These are phyloP conservation scores for Xylaria polymorpha DNA, from an alignment of 2,329 filamentous ascomycete genomes.

Conservation along the genomic window DNA sequence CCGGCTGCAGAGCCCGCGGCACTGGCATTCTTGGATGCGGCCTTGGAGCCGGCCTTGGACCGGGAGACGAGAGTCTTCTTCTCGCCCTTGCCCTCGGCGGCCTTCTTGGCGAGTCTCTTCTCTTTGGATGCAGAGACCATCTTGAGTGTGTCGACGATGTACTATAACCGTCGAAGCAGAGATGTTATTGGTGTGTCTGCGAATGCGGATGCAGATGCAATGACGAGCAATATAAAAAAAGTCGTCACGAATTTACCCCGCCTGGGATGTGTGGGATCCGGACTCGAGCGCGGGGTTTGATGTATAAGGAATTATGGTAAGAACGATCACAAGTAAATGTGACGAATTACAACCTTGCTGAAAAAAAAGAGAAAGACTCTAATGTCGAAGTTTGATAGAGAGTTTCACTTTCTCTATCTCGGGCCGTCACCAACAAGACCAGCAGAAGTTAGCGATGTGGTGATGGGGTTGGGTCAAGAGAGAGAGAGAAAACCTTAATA, in stretches of 20 bases:
- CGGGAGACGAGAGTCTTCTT: slow-evolving; percentile 79
- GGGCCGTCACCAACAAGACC: slow-evolving; percentile 27
- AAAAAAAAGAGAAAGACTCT: background rate
- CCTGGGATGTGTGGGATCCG: slow-evolving; percentile 24
- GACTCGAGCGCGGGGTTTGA: slow-evolving; percentile 26
- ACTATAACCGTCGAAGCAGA: background rate
- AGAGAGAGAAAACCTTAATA: slow-evolving; percentile 7
- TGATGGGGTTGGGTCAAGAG: slow-evolving; percentile 8
- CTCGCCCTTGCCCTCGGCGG: slow-evolving; percentile 76
- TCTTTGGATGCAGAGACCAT: slow-evolving; percentile 79
- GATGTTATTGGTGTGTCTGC: background rate
- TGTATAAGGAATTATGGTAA: background rate
- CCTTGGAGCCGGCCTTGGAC: slow-evolving; percentile 75
- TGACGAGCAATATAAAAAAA: slow-evolving; percentile 12
- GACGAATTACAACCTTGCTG: slow-evolving; percentile 25
- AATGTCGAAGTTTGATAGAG: background rate
- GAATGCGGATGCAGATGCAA: background rate
- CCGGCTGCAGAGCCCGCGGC: slow-evolving; percentile 71
- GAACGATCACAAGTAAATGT: slow-evolving; percentile 45
- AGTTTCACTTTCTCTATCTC: slow-evolving; percentile 6
- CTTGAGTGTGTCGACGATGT: slow-evolving; percentile 49
- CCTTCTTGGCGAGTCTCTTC: slow-evolving; percentile 78
- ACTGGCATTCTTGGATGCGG: slow-evolving; percentile 63
- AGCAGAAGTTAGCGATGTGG: slow-evolving; percentile 15
- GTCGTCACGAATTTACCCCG: slow-evolving; percentile 34